Evolutionary conservation across 2,329 filamentous ascomycete species (phyloP), one percentile per base, ranked within the genome.

Genomic region (Aspergillus floridensis): DNA sequence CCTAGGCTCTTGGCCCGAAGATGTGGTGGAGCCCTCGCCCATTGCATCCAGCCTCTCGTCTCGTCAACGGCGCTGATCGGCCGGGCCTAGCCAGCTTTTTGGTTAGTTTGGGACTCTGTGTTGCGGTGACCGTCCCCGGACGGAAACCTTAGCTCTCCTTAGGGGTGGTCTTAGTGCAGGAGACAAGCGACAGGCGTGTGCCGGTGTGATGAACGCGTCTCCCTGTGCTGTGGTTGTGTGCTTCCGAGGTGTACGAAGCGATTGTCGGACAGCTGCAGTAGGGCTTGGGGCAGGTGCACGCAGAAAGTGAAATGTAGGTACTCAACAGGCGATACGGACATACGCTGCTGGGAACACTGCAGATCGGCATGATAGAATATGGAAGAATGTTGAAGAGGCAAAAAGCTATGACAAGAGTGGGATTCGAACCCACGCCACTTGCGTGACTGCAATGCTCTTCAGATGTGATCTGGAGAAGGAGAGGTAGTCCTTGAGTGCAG

Each of bases 51-150:
- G 59, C 57, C 49, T 19, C 38, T 59, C 41, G 52, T 54, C 59
- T 49, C 52, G 56, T 44, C 56, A 61, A 61, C 59, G 59, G 59
- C 46, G 59, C 59, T 54, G 59, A 61, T 61, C 59, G 41, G 26
- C 54, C 47, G 26, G 29, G 16, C 22, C 53, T 55, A 48, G 41
- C 19, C 53, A 38, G 12, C 21, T n/a, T 48, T 8, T 16, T 10
- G 53, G 14, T 47, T 55, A 55, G 53, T 31, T 29, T 31, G 5
- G 44, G 21, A 46, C 26, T 7, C 26, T 8, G 26, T 29, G 26
- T 29, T 29, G 41, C 53, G 53, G 46, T 47, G 52, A 29, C 52
- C 7, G 26, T 29, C 47, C 52, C 52, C 52, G 14, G 41, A 32
- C 41, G 47, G 11, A 24, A 54, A 58, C 52, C 41, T 58, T 58